Base-by-base conservation (phyloP, 805 yeast genomes). In the Kurtzmaniella cleridarum region DNA sequence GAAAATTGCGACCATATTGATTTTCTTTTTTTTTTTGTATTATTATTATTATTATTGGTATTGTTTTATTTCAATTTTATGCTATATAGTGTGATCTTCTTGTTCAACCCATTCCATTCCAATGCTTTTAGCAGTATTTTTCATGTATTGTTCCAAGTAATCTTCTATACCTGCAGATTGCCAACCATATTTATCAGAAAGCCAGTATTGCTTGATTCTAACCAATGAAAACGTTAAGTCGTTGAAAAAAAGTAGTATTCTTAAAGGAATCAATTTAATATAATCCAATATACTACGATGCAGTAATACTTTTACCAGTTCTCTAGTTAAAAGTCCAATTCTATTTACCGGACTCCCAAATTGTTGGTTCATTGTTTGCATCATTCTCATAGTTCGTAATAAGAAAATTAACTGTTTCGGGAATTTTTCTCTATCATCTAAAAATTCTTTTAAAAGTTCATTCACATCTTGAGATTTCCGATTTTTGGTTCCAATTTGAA, bases 331-430 rank as follows among this genome's bases (percentile, higher is more conserved):
- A 23, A 81, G 53, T 41, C 78, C 79, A 47, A 84, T 60, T 41
- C 93, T 67, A 54, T 84, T 84, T n/a, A 83, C 81, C 0, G 90
- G 91, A 12, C 87, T 75, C 3, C 82, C 86, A 53, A 75, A 76
- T 27, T 62, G 63, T 46, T 76, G 78, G 54, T 85, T 84, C 45
- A 81, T 58, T 17, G 79, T 79, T 54, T 84, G 91, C 36, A 85
- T 72, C 66, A 84, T 83, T 43, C 90, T 65, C 83, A 83, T 81
- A 9, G 85, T 71, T 50, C 91, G 63, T 39, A 83, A 77, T 5
- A 85, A 60, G 48, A 84, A 84, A 14, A 81, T 66, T 39, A 84
- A 56, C 34, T 78, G 79, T 43, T 79, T 58, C 2, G 95, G 95
- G 51, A 85, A 78, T 55, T 75, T 74, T 35, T 75, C 74, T 5